Conservation (phyloP, 306 rosid genomes). For the Gillenia trifoliata region DNA sequence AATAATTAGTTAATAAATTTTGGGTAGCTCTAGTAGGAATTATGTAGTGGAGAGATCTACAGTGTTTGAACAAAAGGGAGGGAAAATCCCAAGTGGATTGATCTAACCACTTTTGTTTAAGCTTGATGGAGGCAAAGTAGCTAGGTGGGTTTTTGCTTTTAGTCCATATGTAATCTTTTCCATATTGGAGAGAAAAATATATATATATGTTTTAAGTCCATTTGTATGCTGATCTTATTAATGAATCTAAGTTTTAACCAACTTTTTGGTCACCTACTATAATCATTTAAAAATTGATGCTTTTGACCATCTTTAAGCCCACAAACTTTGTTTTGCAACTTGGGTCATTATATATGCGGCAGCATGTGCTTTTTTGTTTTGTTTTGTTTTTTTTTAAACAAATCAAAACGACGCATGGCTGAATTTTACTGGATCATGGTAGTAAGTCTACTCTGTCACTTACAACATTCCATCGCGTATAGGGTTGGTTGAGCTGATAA, state of each 20-base stretch:
- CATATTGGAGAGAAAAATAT: constrained; percentile 12
- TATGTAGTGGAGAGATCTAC: neutral
- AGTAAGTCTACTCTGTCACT: too few species aligned
- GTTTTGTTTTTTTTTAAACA: too few species aligned
- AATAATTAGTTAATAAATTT: constrained; percentile 17
- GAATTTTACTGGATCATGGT: too few species aligned
- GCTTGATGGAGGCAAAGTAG: constrained; percentile 2
- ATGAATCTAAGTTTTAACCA: constrained; percentile 19
- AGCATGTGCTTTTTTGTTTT: neutral
- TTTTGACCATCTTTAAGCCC: constrained; percentile 7
- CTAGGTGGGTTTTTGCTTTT: constrained; percentile 15
- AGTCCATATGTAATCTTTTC: constrained; percentile 16
- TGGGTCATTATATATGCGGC: neutral
- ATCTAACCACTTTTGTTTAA: constrained; percentile 5
- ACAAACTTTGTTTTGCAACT: neutral
- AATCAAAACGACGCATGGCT: too few species aligned
- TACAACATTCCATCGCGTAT: too few species aligned
- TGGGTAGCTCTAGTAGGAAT: constrained; percentile 15
- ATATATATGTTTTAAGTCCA: constrained; percentile 12
- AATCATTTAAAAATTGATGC: constrained; percentile 14
- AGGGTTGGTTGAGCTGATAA: too few species aligned
- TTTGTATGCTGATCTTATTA: constrained; percentile 12
- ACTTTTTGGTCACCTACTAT: constrained; percentile 57
- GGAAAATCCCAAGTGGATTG: neutral
- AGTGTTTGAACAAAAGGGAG: constrained; percentile 8